Conservation (phyloP, 73 alveolate species). For the Symbiodinium pilosum region DNA sequence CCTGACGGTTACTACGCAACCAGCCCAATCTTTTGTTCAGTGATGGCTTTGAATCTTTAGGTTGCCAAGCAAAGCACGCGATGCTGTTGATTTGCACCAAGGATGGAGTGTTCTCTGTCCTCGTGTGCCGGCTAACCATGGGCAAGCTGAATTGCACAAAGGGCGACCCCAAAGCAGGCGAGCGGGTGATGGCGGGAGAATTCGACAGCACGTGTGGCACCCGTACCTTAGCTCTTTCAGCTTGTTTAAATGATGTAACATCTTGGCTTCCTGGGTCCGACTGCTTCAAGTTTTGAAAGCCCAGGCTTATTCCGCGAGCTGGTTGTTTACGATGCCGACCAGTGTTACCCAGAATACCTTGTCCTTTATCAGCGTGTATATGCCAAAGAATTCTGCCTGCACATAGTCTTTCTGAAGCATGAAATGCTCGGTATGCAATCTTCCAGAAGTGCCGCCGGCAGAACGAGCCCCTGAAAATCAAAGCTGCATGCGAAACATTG, state of each 20-base stretch:
- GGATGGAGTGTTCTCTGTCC: constrained; percentile 75
- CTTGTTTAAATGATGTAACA: not conserved
- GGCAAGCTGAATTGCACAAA: constrained; percentile 66
- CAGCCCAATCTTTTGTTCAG: not conserved
- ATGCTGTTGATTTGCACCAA: not conserved
- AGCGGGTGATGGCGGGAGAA: constrained; percentile 33
- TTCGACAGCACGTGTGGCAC: constrained; percentile 58
- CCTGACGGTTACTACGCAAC: constrained; percentile 65
- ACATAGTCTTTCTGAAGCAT: too few relatives aligned
- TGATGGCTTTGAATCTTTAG: not conserved
- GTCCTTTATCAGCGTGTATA: constrained; percentile 72
- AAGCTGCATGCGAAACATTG: too few relatives aligned
- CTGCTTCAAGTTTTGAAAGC: not conserved
- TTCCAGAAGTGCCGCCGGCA: not conserved
- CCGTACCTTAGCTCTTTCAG: constrained; percentile 16
- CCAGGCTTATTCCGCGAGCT: constrained; percentile 65
- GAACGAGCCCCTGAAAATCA: too few relatives aligned
- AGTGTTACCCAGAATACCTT: constrained; percentile 69
- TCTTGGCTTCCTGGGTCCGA: not conserved
- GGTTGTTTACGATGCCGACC: constrained; percentile 69
- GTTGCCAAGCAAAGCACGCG: too few relatives aligned
- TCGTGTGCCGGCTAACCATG: constrained; percentile 77
- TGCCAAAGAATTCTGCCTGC: not conserved
- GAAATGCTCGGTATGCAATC: too few relatives aligned
- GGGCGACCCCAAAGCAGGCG: constrained; percentile 59